phyloP scores from a whole-genome alignment of 1,139 yeast species.

The Yamadazyma jaroonii region DNA sequence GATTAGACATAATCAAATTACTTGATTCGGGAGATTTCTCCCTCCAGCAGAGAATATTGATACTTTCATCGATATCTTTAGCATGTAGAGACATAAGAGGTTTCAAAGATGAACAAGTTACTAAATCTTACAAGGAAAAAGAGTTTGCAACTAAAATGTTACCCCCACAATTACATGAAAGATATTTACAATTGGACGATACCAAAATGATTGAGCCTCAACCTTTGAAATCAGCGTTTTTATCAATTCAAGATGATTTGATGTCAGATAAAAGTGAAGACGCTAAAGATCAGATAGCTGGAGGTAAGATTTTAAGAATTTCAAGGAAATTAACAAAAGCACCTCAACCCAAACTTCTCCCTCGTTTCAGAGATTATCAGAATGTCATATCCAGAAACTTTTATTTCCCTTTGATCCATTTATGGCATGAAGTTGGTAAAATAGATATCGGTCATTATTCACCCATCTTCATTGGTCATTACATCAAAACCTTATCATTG shows the following conservation, averaged over 20 bases:
- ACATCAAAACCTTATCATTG: constrained; percentile 54
- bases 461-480: constrained; percentile 55
- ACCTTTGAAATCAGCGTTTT: constrained; percentile 7
- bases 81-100: constrained; percentile 64
- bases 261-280: constrained; percentile 36
- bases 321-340: constrained; percentile 26
- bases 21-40: constrained; percentile 64
- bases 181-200: constrained; percentile 19
- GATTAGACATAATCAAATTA: constrained; percentile 36
- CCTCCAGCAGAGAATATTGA: constrained; percentile 54
- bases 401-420: constrained; percentile 54
- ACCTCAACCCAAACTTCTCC: constrained; percentile 8
- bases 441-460: constrained; percentile 55
- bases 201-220: constrained; percentile 6
- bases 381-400: constrained; percentile 44
- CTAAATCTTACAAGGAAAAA: constrained; percentile 30
- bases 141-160: constrained; percentile 42
- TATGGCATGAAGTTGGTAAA: constrained; percentile 49
- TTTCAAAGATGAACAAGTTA: constrained; percentile 42
- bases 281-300: constrained; percentile 39
- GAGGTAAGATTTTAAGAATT: constrained; percentile 51
- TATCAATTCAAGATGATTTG: constrained; percentile 29
- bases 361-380: constrained; percentile 34
- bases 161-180: constrained; percentile 45
- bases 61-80: constrained; percentile 54